These are phyloP conservation scores for Botrytis pseudocinerea DNA, from an alignment of 2,329 filamentous ascomycete species.

Conservation along the genomic window DNA sequence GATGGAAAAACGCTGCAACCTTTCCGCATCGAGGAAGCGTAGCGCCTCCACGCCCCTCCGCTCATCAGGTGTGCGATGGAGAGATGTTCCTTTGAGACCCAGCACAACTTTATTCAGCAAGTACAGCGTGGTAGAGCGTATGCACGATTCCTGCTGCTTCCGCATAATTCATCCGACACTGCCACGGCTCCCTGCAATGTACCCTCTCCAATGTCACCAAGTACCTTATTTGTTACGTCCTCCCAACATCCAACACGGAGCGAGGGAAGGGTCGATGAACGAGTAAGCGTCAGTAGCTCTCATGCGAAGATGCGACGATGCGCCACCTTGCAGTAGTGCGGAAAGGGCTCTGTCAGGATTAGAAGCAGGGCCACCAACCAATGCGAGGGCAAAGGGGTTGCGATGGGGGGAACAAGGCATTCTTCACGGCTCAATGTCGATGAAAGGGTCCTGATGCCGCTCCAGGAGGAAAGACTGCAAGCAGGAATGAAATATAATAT, in stretches of 20 bases:
- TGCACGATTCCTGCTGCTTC: constrained; percentile 17
- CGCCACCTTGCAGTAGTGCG: constrained; percentile 15
- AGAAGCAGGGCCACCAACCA: background rate
- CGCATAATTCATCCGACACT: constrained; percentile 7
- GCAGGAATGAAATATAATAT: background rate
- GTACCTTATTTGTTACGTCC: background rate
- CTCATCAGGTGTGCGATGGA: background rate
- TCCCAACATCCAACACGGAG: background rate
- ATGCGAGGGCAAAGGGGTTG: background rate
- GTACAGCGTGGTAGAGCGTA: background rate
- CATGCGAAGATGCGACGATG: too few relatives aligned
- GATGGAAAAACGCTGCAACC: background rate
- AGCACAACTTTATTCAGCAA: background rate
- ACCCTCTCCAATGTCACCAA: background rate
- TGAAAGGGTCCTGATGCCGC: background rate
- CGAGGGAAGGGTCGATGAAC: background rate
- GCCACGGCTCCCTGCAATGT: constrained; percentile 11
- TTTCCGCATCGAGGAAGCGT: background rate
- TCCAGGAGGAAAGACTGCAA: background rate
- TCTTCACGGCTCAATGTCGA: constrained; percentile 2
- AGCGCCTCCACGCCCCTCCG: background rate
- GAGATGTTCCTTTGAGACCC: background rate
- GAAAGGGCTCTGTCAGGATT: background rate
- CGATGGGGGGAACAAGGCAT: constrained; percentile 3
- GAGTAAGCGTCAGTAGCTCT: background rate